Conservation (phyloP, 2,329 filamentous ascomycete species). For the Pseudogymnoascus sp. region DNA sequence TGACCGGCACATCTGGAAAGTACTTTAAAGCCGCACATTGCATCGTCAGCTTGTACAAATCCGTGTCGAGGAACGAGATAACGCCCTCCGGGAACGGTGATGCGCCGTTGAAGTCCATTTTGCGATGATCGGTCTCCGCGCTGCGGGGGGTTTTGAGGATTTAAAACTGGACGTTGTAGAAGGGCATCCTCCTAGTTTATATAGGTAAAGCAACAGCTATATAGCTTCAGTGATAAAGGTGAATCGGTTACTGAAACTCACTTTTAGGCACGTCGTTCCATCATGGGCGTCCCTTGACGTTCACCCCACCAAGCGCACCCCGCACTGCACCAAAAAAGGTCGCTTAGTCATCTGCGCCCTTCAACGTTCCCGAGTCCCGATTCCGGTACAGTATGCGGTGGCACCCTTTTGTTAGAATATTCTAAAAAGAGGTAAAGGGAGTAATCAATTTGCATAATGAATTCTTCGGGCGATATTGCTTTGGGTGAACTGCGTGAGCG, state of each 20-base stretch:
- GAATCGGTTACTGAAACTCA: conserved; percentile 1
- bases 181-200: not conserved
- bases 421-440: not conserved
- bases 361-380: not conserved
- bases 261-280: not conserved
- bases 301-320: not conserved
- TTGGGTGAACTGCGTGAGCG: not conserved
- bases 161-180: not conserved
- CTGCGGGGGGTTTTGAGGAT: not conserved
- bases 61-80: conserved; percentile 74
- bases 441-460: not conserved
- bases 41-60: conserved; percentile 92
- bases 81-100: conserved; percentile 66
- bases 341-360: not conserved
- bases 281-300: not conserved
- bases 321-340: not conserved
- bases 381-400: not conserved
- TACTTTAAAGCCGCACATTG: conserved; percentile 93
- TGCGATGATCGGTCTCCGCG: conserved; percentile 7
- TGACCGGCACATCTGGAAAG: conserved; percentile 74
- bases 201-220: not conserved
- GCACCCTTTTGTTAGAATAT: not conserved
- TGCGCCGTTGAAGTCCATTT: conserved; percentile 59
- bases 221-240: not conserved
- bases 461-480: not conserved